A percentile compares a stretch with the other conserved stretches of the same genome.
Evolutionary conservation across 2,329 filamentous ascomycete genomes (phyloP).

Genomic region (Chrysosporium keratinophilum): DNA sequence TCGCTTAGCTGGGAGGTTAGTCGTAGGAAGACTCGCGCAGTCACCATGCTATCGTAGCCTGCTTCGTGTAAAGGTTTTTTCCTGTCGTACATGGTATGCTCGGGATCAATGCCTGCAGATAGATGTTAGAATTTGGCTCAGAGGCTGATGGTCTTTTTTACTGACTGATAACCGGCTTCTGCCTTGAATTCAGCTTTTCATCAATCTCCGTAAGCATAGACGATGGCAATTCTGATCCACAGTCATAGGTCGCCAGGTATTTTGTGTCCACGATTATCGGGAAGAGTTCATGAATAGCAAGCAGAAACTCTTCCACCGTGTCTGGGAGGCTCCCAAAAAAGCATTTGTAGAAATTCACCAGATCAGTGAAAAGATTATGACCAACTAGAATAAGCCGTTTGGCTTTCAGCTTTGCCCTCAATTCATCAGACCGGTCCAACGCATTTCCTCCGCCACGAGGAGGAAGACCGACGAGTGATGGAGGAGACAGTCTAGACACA

Average conservation of each 20-base stretch:
- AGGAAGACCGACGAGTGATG: conserved; percentile 24
- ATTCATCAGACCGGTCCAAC: conserved; percentile 16
- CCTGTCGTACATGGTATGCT: conserved; percentile 25
- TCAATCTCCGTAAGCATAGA: conserved; percentile 10
- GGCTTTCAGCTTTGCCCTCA: conserved; percentile 35
- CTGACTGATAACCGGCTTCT: conserved; percentile 27
- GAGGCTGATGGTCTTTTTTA: background rate
- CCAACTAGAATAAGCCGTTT: conserved; percentile 47
- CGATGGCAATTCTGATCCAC: conserved; percentile 22
- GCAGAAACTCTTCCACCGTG: conserved; percentile 45
- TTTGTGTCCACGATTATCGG: conserved; percentile 53
- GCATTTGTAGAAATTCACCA: conserved; percentile 51
- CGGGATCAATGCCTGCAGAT: conserved; percentile 23
- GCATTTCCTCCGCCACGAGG: background rate
- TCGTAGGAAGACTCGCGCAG: conserved; percentile 49
- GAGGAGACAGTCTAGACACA: conserved; percentile 27
- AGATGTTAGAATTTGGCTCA: background rate
- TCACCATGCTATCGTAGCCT: conserved; percentile 53
- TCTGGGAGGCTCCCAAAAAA: conserved; percentile 51
- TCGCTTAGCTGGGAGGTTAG: conserved; percentile 44
- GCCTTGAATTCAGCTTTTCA: conserved; percentile 20
- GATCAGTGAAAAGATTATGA: conserved; percentile 54
- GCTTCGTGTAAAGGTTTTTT: conserved; percentile 43
- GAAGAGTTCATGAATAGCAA: conserved; percentile 43
- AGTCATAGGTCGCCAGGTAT: conserved; percentile 50